Evolutionary conservation across 2,329 filamentous ascomycete species (phyloP).

Genomic region (Fusarium concolor): DNA sequence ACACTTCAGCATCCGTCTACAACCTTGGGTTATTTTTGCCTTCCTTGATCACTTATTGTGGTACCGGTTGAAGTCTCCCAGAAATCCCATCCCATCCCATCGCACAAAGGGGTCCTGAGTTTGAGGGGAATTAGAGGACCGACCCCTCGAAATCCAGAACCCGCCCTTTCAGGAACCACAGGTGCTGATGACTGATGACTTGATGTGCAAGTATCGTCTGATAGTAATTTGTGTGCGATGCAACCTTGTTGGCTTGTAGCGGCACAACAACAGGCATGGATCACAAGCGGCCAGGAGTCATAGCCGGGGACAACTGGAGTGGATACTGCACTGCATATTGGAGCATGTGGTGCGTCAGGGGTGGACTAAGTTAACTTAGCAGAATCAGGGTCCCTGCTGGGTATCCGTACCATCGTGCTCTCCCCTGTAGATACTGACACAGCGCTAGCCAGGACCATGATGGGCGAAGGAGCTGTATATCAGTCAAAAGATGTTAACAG

Average conservation of each 20-base stretch:
- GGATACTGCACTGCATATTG: constrained; percentile 13
- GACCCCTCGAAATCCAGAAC: constrained; percentile 35
- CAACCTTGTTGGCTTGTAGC: constrained; percentile 33
- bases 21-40: background rate
- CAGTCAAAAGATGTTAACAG: background rate
- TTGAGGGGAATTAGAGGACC: constrained; percentile 46
- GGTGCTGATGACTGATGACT: constrained; percentile 30
- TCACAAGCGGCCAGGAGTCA: constrained; percentile 30
- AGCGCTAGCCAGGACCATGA: constrained; percentile 38
- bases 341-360: constrained; percentile 21
- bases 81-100: constrained; percentile 8
- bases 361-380: background rate
- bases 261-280: constrained; percentile 36
- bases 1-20: background rate
- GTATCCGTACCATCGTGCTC: constrained; percentile 18
- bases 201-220: constrained; percentile 23
- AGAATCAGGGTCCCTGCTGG: constrained; percentile 41
- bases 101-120: constrained; percentile 40
- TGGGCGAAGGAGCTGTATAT: constrained; percentile 7
- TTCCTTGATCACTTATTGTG: background rate
- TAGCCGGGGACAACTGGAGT: constrained; percentile 19
- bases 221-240: constrained; percentile 16
- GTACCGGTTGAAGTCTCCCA: constrained; percentile 4
- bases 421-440: constrained; percentile 42
- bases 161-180: constrained; percentile 21